Conservation (phyloP, 2,329 filamentous ascomycete species). For the Neospermospora avenae region DNA sequence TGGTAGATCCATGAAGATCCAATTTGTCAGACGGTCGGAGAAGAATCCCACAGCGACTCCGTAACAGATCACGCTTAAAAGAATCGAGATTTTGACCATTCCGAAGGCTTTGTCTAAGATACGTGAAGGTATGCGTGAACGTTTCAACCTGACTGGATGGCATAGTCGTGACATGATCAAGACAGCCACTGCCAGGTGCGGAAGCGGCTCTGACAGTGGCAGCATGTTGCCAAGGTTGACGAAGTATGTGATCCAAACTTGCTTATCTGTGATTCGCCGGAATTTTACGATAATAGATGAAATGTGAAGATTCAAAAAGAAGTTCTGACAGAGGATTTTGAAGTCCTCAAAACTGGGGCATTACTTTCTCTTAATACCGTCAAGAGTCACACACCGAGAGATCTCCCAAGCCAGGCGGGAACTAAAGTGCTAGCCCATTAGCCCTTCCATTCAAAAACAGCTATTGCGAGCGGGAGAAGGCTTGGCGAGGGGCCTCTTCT, state of each 20-base stretch:
- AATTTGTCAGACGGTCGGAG: neutral
- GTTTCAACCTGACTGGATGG: neutral
- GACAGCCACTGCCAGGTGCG: no score
- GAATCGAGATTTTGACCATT: neutral
- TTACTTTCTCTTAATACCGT: neutral
- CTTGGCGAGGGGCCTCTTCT: conserved; percentile 1
- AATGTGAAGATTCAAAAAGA: neutral
- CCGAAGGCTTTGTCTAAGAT: neutral
- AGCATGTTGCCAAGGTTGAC: neutral
- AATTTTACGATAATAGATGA: neutral
- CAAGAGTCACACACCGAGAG: neutral
- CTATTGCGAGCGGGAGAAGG: neutral
- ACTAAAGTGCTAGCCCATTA: neutral
- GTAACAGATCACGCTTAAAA: neutral
- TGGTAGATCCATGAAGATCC: no score
- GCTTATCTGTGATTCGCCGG: neutral
- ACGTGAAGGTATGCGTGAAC: neutral
- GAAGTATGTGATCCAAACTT: neutral
- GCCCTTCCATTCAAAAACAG: neutral
- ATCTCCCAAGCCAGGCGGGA: neutral
- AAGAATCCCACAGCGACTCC: neutral
- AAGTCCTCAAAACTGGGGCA: neutral
- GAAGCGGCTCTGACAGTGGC: no score
- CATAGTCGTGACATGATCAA: no score
- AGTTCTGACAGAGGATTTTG: neutral